phyloP scores from a whole-genome alignment of 148 eudicot genomes.

The Arctostaphylos glauca region DNA sequence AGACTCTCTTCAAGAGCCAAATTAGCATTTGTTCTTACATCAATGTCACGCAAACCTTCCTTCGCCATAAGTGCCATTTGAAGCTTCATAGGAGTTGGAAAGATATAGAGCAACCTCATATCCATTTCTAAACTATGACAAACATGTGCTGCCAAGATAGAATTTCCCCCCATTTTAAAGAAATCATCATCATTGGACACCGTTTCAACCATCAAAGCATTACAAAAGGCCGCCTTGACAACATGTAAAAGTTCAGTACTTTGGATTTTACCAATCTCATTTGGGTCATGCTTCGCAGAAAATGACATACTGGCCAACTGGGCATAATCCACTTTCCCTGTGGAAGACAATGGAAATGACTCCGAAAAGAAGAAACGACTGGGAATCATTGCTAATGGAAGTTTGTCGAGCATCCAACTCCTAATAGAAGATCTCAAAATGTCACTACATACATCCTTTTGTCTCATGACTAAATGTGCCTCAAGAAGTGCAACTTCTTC shows the following conservation, averaged over 20 bases:
- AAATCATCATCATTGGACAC: conserved; percentile 65
- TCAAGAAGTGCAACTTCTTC: conserved; percentile 53
- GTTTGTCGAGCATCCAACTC: conserved; percentile 62
- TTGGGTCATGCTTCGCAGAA: conserved; percentile 17
- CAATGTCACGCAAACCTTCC: conserved; percentile 25
- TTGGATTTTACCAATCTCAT: conserved; percentile 24
- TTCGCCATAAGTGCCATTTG: conserved; percentile 48
- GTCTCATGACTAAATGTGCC: conserved; percentile 55
- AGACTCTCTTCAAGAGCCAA: conserved; percentile 27
- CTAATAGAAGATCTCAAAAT: conserved; percentile 42
- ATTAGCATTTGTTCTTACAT: conserved; percentile 22
- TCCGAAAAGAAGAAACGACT: conserved; percentile 40
- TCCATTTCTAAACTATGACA: conserved; percentile 73
- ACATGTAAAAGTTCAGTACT: conserved; percentile 36
- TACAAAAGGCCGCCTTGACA: conserved; percentile 63
- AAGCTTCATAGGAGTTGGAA: conserved; percentile 70
- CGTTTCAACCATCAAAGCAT: conserved; percentile 56
- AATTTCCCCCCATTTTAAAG: conserved; percentile 82
- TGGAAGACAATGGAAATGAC: conserved; percentile 61
- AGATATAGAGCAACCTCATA: conserved; percentile 73
- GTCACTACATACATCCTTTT: conserved; percentile 22
- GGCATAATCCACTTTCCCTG: conserved; percentile 76
- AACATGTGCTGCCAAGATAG: conserved; percentile 74
- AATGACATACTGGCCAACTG: conserved; percentile 34
- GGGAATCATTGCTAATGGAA: conserved; percentile 73